Conservation (phyloP, 2,329 filamentous ascomycete species). For the Trichoderma sp. region DNA sequence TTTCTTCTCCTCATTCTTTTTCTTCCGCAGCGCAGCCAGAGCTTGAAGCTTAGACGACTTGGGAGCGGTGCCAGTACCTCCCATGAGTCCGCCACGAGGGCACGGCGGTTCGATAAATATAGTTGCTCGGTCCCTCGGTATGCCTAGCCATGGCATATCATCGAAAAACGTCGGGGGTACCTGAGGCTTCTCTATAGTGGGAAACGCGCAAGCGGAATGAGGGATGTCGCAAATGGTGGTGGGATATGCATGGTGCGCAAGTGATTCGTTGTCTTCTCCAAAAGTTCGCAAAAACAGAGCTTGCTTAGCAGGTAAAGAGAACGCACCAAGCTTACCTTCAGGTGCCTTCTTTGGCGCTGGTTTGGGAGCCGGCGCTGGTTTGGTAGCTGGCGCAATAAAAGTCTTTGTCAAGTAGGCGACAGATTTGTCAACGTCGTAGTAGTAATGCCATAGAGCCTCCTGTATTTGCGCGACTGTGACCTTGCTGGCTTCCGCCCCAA, state of each 20-base stretch:
- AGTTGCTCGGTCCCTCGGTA: slow-evolving; percentile 63
- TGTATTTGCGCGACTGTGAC: slow-evolving; percentile 68
- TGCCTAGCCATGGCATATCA: slow-evolving; percentile 80
- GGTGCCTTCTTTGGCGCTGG: slow-evolving; percentile 40
- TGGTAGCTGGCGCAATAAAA: slow-evolving; percentile 43
- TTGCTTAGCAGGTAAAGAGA: slow-evolving; percentile 33
- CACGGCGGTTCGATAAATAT: slow-evolving; percentile 57
- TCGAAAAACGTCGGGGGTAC: slow-evolving; percentile 60
- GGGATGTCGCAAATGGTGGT: background rate
- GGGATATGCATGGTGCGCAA: slow-evolving; percentile 16
- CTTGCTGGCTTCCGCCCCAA: slow-evolving; percentile 59
- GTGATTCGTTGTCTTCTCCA: slow-evolving; percentile 34
- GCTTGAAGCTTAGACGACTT: slow-evolving; percentile 90
- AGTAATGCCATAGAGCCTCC: slow-evolving; percentile 92
- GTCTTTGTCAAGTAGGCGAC: slow-evolving; percentile 74
- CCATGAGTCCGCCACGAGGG: slow-evolving; percentile 67
- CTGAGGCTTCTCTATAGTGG: slow-evolving; percentile 23
- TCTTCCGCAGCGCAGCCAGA: slow-evolving; percentile 79
- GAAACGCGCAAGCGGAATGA: background rate
- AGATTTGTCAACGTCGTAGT: slow-evolving; percentile 85
- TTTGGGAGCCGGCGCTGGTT: slow-evolving; percentile 18
- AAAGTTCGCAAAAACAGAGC: slow-evolving; percentile 27
- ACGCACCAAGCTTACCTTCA: slow-evolving; percentile 40
- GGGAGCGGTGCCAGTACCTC: slow-evolving; percentile 63
- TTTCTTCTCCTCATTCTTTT: slow-evolving; percentile 67